A percentile compares a stretch with the other conserved stretches of the same genome.
These are phyloP conservation scores for Amanita brunnescens DNA, from an alignment of 768 basidiomycete species.

Conservation along the genomic window DNA sequence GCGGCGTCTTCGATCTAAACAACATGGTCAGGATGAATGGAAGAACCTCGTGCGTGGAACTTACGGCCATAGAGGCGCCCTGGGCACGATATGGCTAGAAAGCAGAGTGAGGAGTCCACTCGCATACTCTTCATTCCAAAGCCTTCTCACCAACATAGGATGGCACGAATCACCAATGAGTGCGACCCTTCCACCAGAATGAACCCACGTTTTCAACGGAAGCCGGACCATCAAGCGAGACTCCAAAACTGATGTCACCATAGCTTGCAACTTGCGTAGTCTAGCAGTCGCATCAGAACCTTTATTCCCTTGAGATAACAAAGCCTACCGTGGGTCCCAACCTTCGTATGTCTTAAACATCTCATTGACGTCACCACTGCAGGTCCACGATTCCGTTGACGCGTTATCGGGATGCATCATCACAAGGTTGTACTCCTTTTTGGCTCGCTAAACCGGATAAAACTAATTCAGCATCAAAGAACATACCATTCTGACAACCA, in stretches of 20 bases:
- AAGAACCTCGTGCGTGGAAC: constrained; percentile 1
- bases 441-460: constrained; percentile 19
- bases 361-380: constrained; percentile 32
- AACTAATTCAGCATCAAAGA: not conserved
- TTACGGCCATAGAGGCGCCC: constrained; percentile 46
- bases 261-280: constrained; percentile 34
- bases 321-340: constrained; percentile 46
- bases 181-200: constrained; percentile 31
- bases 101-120: not conserved
- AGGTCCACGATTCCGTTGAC: constrained; percentile 36
- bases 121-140: too few relatives aligned
- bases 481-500: not conserved
- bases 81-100: constrained; percentile 45
- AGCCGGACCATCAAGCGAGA: constrained; percentile 42
- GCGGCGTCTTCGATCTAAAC: constrained; percentile 42
- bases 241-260: constrained; percentile 37
- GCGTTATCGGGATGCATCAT: constrained; percentile 30
- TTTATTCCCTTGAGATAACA: too few relatives aligned
- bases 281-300: constrained; percentile 15
- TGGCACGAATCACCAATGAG: constrained; percentile 51
- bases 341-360: constrained; percentile 38
- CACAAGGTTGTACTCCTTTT: constrained; percentile 38
- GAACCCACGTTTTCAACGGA: constrained; percentile 42
- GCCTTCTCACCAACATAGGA: constrained; percentile 42
- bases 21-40: not conserved